These are phyloP conservation scores for Colletotrichum gloeosporioides DNA, from an alignment of 2,329 filamentous ascomycete genomes.

Conservation along the genomic window DNA sequence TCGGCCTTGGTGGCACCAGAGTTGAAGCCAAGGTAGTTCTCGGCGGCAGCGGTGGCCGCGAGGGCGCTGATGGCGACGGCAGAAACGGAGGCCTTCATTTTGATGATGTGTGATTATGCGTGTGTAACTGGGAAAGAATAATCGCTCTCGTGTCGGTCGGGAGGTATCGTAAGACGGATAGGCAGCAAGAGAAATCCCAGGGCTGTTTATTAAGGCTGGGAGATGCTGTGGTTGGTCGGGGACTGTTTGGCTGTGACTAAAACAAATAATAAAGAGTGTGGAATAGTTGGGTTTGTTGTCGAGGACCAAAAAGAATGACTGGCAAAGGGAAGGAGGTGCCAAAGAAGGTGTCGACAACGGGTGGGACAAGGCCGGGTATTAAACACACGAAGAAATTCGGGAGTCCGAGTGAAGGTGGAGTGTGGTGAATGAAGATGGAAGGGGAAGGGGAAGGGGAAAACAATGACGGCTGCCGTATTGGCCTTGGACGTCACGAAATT, in stretches of 20 bases:
- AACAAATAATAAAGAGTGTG: conserved; percentile 6
- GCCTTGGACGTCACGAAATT: conserved; percentile 14
- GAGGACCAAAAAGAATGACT: conserved; percentile 21
- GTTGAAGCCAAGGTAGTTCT: conserved; percentile 62
- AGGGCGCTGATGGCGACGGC: conserved; percentile 41
- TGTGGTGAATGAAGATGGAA: background rate
- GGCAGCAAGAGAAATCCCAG: background rate
- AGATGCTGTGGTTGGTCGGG: background rate
- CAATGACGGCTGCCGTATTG: conserved; percentile 13
- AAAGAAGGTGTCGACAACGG: background rate
- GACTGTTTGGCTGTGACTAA: conserved; percentile 10
- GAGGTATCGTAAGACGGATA: background rate
- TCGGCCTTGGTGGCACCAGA: conserved; percentile 52
- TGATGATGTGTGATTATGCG: background rate
- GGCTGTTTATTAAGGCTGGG: background rate
- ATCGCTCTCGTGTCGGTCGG: background rate
- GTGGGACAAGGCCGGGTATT: conserved; percentile 18
- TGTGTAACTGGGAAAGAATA: background rate
- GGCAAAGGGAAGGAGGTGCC: background rate
- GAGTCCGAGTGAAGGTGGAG: background rate
- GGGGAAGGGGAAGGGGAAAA: conserved; percentile 5
- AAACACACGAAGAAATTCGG: conserved; percentile 1
- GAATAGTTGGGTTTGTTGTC: conserved; percentile 2
- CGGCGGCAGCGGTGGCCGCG: conserved; percentile 42
- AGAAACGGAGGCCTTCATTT: conserved; percentile 45